These are phyloP conservation scores for Triticum dicoccoides DNA, from an alignment of 176 grass and related monocot species.

Conservation along the genomic window DNA sequence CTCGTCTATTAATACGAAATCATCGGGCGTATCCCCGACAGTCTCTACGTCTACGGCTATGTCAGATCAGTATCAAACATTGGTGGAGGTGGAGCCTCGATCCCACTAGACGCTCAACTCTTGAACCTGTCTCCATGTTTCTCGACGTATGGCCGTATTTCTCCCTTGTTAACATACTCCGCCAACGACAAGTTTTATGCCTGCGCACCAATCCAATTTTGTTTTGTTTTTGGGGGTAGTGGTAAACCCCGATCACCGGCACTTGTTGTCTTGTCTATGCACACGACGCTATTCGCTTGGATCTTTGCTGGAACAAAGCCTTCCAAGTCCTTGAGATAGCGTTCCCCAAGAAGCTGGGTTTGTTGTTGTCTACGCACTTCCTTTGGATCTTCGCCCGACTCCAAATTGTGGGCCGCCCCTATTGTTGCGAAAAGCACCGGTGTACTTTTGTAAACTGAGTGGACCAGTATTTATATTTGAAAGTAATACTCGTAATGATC, in stretches of 20 bases:
- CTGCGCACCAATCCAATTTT: background rate
- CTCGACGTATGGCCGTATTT: background rate
- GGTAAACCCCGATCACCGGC: background rate
- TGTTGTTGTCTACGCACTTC: background rate
- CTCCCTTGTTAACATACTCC: background rate
- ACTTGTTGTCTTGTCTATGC: constrained; percentile 12
- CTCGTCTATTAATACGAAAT: background rate
- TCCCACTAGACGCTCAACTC: background rate
- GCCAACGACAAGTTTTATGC: background rate
- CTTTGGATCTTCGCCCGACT: background rate
- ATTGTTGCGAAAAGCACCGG: background rate
- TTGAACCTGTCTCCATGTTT: background rate
- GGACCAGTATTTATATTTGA: too few species aligned
- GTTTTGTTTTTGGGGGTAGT: background rate
- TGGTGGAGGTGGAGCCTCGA: background rate
- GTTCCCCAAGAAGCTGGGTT: background rate
- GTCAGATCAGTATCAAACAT: background rate
- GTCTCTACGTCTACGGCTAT: background rate
- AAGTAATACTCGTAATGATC: too few species aligned
- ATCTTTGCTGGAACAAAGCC: background rate
- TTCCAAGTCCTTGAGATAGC: background rate
- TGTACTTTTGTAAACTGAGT: background rate
- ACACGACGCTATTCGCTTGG: background rate
- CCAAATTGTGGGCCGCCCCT: background rate
- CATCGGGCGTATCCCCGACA: background rate